A percentile compares a stretch with the other conserved stretches of the same genome.
Conservation (phyloP, 371 early-diverging fungal species). For the Synchytrium microbalum region DNA sequence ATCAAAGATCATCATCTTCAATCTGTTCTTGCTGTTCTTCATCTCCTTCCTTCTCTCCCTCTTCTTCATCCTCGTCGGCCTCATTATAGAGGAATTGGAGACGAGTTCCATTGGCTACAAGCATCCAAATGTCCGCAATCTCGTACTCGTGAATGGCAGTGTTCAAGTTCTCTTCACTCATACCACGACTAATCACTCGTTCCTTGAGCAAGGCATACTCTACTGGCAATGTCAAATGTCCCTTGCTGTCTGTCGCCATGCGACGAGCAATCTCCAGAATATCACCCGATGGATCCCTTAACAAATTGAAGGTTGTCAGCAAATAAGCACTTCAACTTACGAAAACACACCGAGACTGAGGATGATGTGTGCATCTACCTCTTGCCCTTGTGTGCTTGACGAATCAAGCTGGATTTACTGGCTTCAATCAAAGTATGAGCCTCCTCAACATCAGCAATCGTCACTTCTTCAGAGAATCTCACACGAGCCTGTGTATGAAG, state of each 20-base stretch:
- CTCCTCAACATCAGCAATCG: constrained; percentile 86
- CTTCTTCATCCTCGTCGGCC: constrained; percentile 2
- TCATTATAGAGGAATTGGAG: not conserved
- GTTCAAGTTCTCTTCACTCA: constrained; percentile 62
- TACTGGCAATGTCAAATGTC: not conserved
- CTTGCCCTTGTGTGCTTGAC: constrained; percentile 15
- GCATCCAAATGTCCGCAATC: constrained; percentile 67
- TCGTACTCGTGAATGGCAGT: constrained; percentile 62
- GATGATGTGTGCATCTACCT: not conserved
- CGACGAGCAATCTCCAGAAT: not conserved
- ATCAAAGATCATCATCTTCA: not conserved
- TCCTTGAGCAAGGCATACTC: constrained; percentile 43
- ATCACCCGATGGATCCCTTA: constrained; percentile 1
- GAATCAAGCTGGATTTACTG: constrained; percentile 48
- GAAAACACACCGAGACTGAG: not conserved
- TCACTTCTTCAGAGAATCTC: constrained; percentile 71
- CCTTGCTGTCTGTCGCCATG: not conserved
- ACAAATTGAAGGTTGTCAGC: not conserved
- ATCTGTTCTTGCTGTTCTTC: not conserved
- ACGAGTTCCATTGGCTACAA: constrained; percentile 42
- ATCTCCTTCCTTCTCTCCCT: not conserved
- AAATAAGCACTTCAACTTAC: not conserved
- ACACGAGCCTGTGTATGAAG: constrained; percentile 65
- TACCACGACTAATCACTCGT: constrained; percentile 67
- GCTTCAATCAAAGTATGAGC: constrained; percentile 88